Conservation (phyloP, 2,329 filamentous ascomycete genomes). For the Aspergillus persii region DNA sequence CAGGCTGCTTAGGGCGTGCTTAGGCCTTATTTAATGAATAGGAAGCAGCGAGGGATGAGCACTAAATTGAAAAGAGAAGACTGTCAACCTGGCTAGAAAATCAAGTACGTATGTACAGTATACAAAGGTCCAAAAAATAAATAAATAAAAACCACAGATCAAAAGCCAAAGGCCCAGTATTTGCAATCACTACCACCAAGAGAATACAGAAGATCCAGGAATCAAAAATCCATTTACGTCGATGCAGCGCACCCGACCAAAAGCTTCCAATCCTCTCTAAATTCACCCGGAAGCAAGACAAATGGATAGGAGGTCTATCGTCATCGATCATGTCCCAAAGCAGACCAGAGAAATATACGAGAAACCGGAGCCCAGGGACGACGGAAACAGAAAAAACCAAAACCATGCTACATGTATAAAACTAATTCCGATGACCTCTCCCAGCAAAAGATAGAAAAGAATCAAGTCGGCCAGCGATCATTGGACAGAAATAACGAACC, state of each 20-base stretch:
- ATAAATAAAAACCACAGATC: too few relatives aligned
- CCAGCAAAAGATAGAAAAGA: slow-evolving; percentile 11
- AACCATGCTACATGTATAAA: slow-evolving; percentile 6
- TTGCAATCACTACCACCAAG: not conserved
- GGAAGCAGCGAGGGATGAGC: too few relatives aligned
- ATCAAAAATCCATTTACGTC: not conserved
- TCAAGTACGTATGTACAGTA: too few relatives aligned
- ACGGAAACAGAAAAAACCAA: not conserved
- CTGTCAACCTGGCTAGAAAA: too few relatives aligned
- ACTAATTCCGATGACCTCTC: slow-evolving; percentile 20
- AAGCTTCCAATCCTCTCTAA: not conserved
- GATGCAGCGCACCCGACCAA: not conserved
- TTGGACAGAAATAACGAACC: slow-evolving; percentile 13
- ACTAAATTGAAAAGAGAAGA: too few relatives aligned
- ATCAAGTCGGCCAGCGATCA: slow-evolving; percentile 22
- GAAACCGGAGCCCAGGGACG: not conserved
- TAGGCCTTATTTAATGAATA: too few relatives aligned
- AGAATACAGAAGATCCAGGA: not conserved
- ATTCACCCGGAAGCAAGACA: not conserved
- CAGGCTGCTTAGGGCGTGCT: too few relatives aligned
- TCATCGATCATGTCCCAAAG: not conserved
- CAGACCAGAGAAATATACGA: not conserved
- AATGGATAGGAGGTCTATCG: not conserved
- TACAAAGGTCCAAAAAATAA: too few relatives aligned
- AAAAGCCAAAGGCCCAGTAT: too few relatives aligned